These are phyloP conservation scores for Lactarius evosmus DNA, from an alignment of 768 basidiomycete genomes.

Conservation along the genomic window DNA sequence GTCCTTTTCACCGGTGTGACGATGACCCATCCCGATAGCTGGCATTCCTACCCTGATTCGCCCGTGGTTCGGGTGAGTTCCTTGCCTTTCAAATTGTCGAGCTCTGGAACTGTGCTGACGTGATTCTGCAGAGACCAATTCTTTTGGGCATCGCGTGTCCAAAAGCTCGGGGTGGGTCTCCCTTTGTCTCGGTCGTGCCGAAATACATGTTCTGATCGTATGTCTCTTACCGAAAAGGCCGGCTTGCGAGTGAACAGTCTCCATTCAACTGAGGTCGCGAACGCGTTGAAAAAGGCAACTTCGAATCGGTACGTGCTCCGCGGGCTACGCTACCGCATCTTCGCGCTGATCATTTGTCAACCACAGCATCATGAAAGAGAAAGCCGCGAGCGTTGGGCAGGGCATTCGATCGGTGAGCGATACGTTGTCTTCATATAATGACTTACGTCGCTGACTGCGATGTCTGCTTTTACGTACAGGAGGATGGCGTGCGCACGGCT, in stretches of 20 bases:
- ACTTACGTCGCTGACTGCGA: background rate
- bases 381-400: slow-evolving; percentile 48
- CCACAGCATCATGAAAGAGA: slow-evolving; percentile 56
- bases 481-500: slow-evolving; percentile 57
- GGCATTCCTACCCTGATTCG: slow-evolving; percentile 67
- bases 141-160: slow-evolving; percentile 64
- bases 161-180: slow-evolving; percentile 52
- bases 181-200: background rate
- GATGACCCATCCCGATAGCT: slow-evolving; percentile 31
- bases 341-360: background rate
- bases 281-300: slow-evolving; percentile 56
- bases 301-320: slow-evolving; percentile 43
- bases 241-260: slow-evolving; percentile 51
- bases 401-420: slow-evolving; percentile 41
- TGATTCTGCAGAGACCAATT: slow-evolving; percentile 45
- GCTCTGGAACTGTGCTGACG: slow-evolving; percentile 19
- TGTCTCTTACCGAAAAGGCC: slow-evolving; percentile 35
- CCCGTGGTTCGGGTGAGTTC: slow-evolving; percentile 58
- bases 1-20: background rate
- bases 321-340: background rate
- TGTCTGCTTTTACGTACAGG: slow-evolving; percentile 35
- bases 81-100: background rate
- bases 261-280: slow-evolving; percentile 45
- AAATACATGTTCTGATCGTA: background rate
- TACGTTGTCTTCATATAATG: background rate